Evolutionary conservation across 1,284 basidiomycete species (phyloP).

Genomic region (Cryptococcus wingfieldii): DNA sequence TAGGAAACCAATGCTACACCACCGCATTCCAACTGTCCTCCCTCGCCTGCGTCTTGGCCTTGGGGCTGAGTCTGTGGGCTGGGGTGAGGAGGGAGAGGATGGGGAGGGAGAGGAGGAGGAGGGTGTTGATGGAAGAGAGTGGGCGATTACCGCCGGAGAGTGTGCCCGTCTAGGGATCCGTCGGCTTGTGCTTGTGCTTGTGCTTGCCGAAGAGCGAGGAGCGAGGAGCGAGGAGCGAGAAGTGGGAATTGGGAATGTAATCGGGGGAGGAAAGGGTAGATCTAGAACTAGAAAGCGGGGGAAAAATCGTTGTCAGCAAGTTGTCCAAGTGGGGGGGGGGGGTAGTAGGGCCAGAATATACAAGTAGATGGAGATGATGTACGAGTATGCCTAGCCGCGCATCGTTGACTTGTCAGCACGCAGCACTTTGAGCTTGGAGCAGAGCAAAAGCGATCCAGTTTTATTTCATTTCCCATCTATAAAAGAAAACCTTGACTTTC

Average conservation of each 20-base stretch:
- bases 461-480: too few species aligned
- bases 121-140: constrained; percentile 1
- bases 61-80: constrained; percentile 34
- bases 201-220: too few species aligned
- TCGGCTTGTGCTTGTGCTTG: background rate
- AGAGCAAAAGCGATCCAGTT: too few species aligned
- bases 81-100: constrained; percentile 36
- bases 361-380: too few species aligned
- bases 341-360: background rate
- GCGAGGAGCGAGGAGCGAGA: background rate
- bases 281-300: background rate
- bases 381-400: too few species aligned
- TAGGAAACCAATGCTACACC: constrained; percentile 43
- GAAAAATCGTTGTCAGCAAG: background rate
- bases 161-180: background rate
- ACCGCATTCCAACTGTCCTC: constrained; percentile 43
- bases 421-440: too few species aligned
- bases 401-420: too few species aligned
- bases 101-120: constrained; percentile 13
- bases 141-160: background rate
- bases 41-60: constrained; percentile 33
- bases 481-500: too few species aligned
- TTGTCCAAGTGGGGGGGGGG: background rate
- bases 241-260: background rate
- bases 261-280: background rate